Conservation (phyloP, 2,329 filamentous ascomycete species). For the Emmonsiellopsis sp. region DNA sequence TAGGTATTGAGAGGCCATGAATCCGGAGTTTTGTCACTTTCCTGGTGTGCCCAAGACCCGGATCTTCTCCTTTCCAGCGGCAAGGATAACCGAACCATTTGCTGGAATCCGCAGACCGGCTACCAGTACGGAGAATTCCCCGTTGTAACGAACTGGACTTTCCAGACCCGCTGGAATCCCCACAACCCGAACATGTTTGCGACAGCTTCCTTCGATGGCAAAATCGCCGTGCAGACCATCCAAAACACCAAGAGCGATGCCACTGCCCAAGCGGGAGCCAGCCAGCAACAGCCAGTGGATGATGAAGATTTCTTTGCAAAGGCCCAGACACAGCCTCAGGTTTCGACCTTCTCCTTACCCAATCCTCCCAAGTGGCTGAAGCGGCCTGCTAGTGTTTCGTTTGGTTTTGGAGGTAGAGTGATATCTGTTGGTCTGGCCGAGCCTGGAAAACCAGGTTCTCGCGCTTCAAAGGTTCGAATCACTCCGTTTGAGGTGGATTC, state of each 20-base stretch:
- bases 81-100: slow-evolving; percentile 90
- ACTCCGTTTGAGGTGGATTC: slow-evolving; percentile 84
- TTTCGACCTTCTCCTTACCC: slow-evolving; percentile 74
- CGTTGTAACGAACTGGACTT: slow-evolving; percentile 98
- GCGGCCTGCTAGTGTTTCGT: slow-evolving; percentile 74
- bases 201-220: slow-evolving; percentile 94
- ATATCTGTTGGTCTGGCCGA: slow-evolving; percentile 59
- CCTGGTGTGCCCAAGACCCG: slow-evolving; percentile 89
- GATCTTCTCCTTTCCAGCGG: slow-evolving; percentile 85
- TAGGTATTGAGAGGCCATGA: slow-evolving; percentile 84
- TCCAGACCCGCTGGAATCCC: slow-evolving; percentile 89
- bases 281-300: slow-evolving; percentile 63
- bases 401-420: slow-evolving; percentile 92
- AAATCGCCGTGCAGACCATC: slow-evolving; percentile 85
- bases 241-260: slow-evolving; percentile 81
- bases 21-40: slow-evolving; percentile 83
- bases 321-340: slow-evolving; percentile 84
- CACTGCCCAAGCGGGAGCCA: slow-evolving; percentile 50
- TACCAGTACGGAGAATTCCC: slow-evolving; percentile 85
- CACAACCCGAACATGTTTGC: slow-evolving; percentile 86
- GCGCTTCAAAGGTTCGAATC: slow-evolving; percentile 68
- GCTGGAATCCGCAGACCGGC: slow-evolving; percentile 93
- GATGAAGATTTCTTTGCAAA: slow-evolving; percentile 95
- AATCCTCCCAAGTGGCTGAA: slow-evolving; percentile 89
- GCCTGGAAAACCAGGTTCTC: slow-evolving; percentile 52